Percentiles rank a stretch among this genome's conserved stretches.
phyloP scores from a whole-genome alignment of 148 eudicot species.

The Chenopodium quinoa region DNA sequence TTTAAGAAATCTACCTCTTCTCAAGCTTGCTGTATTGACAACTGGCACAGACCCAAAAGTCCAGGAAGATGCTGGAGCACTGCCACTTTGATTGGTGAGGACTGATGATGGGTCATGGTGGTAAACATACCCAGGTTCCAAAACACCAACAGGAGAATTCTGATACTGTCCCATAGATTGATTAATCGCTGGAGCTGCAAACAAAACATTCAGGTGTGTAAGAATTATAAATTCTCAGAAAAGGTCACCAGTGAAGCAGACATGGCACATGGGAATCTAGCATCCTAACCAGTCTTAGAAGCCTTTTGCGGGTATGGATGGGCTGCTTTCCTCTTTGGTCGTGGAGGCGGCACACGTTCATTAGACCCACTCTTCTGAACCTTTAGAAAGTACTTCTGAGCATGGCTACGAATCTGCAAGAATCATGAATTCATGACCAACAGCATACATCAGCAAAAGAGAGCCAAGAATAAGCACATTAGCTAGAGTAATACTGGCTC shows the following conservation, averaged over 20 bases:
- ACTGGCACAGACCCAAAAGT: conserved; percentile 30
- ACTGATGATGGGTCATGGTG: conserved; percentile 34
- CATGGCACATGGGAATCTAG: background rate
- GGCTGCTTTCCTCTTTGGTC: conserved; percentile 68
- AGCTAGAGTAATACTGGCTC: background rate
- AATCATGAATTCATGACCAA: conserved; percentile 2
- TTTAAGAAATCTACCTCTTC: conserved; percentile 26
- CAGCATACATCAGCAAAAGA: background rate
- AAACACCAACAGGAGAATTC: conserved; percentile 24
- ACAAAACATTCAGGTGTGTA: background rate
- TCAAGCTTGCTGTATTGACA: conserved; percentile 25
- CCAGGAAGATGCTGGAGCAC: conserved; percentile 34
- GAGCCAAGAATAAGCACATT: background rate
- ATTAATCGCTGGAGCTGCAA: conserved; percentile 28
- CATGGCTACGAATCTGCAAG: conserved; percentile 45
- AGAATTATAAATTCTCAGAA: conserved; percentile 12
- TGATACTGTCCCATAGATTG: conserved; percentile 31
- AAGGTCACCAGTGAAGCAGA: background rate
- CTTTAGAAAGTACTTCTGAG: conserved; percentile 41
- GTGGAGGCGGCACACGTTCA: conserved; percentile 64
- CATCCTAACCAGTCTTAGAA: conserved; percentile 42
- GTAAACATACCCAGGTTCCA: conserved; percentile 35
- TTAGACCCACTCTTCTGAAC: conserved; percentile 56
- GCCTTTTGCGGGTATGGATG: conserved; percentile 74
- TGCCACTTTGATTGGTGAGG: conserved; percentile 22